phyloP scores from a whole-genome alignment of 2,329 filamentous ascomycete species.

The Fusarium tuaranense region DNA sequence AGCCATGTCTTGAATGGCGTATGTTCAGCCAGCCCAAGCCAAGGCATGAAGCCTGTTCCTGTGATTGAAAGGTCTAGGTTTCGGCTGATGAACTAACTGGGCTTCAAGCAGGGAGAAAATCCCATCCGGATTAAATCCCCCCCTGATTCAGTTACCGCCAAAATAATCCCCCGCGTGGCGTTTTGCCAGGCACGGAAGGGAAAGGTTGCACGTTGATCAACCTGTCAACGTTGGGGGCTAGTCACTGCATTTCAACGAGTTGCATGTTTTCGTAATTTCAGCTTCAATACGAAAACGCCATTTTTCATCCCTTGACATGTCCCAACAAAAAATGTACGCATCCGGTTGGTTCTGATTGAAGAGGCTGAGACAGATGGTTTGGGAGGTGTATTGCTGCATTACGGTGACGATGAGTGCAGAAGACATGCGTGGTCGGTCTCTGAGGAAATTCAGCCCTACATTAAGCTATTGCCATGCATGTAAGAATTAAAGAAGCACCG shows the following conservation, averaged over 20 bases:
- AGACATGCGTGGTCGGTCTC: background rate
- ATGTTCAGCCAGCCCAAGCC: background rate
- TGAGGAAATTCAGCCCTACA: background rate
- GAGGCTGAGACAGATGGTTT: background rate
- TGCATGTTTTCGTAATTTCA: background rate
- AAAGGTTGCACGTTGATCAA: background rate
- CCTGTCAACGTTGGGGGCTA: background rate
- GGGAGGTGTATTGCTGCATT: background rate
- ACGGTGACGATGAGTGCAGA: background rate
- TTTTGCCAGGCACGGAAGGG: background rate
- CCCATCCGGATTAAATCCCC: background rate
- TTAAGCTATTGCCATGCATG: background rate
- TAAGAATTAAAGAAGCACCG: background rate
- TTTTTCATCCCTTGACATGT: background rate
- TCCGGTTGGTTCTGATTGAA: background rate
- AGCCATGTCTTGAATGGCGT: background rate
- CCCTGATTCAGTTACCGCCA: background rate
- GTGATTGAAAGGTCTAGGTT: background rate
- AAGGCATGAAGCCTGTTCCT: background rate
- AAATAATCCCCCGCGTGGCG: background rate
- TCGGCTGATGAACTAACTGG: background rate
- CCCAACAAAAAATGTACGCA: background rate
- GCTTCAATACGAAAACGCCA: background rate
- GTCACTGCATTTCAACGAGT: background rate
- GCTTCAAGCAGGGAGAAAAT: background rate